phyloP scores from a whole-genome alignment of 192 early-diverging fungal species.

The Thoreauomyces humboldtii region DNA sequence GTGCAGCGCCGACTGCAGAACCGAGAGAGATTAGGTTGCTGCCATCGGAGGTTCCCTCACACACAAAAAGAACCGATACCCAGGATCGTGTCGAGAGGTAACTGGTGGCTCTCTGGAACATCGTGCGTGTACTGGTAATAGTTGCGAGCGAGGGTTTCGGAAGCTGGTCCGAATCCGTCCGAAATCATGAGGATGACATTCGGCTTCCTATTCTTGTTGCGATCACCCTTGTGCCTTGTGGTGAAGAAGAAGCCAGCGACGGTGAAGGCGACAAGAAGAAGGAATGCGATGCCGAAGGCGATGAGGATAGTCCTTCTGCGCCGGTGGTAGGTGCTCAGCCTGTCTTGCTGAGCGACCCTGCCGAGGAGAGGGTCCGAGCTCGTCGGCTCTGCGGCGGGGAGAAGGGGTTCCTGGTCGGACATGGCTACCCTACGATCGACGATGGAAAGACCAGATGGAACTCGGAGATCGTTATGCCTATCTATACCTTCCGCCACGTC shows the following conservation, averaged over 20 bases:
- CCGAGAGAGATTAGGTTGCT: too few species aligned
- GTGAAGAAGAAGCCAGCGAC: neutral
- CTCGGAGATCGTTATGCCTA: too few species aligned
- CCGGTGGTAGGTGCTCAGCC: neutral
- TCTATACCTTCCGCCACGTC: too few species aligned
- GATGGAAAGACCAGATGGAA: too few species aligned
- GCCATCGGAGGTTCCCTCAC: too few species aligned
- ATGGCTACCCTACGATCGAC: too few species aligned
- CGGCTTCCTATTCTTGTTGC: neutral
- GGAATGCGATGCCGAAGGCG: neutral
- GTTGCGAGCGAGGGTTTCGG: conserved; percentile 80
- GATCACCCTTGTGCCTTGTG: neutral
- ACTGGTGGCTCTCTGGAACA: conserved; percentile 41
- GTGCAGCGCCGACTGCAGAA: conserved; percentile 80
- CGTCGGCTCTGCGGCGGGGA: neutral
- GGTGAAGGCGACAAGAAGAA: neutral
- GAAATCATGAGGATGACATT: conserved; percentile 93
- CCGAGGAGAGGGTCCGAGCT: neutral
- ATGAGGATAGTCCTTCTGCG: neutral
- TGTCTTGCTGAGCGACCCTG: neutral
- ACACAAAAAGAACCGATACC: conserved; percentile 18
- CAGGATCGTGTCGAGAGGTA: conserved; percentile 54
- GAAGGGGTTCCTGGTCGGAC: neutral
- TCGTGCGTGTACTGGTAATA: conserved; percentile 69
- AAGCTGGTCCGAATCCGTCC: conserved; percentile 95